A percentile compares a stretch with the other conserved stretches of the same genome.
Conservation (phyloP, 306 rosid species). For the Fragaria vesca region DNA sequence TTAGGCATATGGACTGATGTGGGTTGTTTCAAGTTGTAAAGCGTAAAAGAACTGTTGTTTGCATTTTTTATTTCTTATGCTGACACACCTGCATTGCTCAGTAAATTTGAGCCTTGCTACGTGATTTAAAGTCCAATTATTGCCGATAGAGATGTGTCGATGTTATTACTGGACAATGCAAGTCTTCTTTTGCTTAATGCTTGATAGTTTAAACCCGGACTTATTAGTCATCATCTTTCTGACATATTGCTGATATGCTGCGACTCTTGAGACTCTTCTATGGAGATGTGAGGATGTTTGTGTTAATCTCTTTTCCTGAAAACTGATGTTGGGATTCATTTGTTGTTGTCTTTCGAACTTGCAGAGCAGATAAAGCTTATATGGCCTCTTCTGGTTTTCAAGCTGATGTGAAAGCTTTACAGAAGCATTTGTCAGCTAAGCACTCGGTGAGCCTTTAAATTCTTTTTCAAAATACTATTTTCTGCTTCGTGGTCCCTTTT, state of each 20-base stretch:
- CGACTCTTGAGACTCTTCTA: not conserved
- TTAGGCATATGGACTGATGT: not conserved
- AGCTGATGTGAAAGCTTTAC: conserved; percentile 96
- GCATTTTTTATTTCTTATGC: not conserved
- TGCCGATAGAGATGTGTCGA: not conserved
- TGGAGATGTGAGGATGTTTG: conserved; percentile 5
- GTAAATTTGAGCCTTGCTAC: not conserved
- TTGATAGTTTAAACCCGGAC: conserved; percentile 1
- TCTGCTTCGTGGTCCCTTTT: not conserved
- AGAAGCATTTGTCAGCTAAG: conserved; percentile 75
- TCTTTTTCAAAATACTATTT: conserved; percentile 5
- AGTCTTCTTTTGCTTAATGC: not conserved
- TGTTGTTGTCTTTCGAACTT: conserved; percentile 16
- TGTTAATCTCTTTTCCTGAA: not conserved
- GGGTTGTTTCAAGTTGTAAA: not conserved
- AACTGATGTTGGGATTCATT: not conserved
- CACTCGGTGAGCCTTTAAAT: conserved; percentile 63
- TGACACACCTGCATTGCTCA: not conserved
- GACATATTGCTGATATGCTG: not conserved
- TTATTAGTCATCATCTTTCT: not conserved
- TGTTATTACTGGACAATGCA: not conserved
- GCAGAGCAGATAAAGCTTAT: conserved; percentile 74
- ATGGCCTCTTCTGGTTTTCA: conserved; percentile 98
- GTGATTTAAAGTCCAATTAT: not conserved
- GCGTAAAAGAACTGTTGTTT: not conserved